Percentiles rank a stretch among this genome's conserved stretches.
These are phyloP conservation scores for Lachnellula subtilissima DNA, from an alignment of 2,329 filamentous ascomycete species.

Conservation along the genomic window DNA sequence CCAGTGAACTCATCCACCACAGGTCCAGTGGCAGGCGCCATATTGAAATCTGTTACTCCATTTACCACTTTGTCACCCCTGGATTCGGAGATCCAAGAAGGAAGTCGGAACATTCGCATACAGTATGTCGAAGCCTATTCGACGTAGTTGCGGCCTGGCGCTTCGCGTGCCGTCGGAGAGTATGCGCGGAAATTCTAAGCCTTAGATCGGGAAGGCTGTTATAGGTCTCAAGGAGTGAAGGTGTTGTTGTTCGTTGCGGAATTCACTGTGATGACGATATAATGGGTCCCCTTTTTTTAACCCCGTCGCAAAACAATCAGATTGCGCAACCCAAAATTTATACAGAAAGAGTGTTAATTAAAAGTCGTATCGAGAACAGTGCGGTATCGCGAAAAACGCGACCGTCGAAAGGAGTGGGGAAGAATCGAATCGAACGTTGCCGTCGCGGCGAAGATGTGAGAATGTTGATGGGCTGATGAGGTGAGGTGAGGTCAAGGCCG, in stretches of 20 bases:
- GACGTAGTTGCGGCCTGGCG: constrained; percentile 10
- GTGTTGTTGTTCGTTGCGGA: constrained; percentile 9
- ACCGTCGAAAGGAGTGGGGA: constrained; percentile 12
- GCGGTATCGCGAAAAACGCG: neutral
- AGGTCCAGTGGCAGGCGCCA: constrained; percentile 25
- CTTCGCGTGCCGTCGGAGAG: constrained; percentile 1
- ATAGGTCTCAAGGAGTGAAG: constrained; percentile 2
- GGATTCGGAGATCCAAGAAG: constrained; percentile 50
- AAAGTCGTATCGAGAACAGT: constrained; percentile 15
- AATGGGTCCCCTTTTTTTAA: constrained; percentile 4
- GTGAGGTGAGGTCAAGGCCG: neutral
- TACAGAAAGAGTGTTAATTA: constrained; percentile 23
- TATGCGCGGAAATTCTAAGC: constrained; percentile 5
- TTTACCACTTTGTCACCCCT: constrained; percentile 49
- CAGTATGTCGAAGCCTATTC: constrained; percentile 7
- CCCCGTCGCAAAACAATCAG: constrained; percentile 1
- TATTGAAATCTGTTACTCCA: constrained; percentile 39
- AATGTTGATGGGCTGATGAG: constrained; percentile 9
- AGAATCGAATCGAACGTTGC: constrained; percentile 23
- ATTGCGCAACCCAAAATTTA: constrained; percentile 7
- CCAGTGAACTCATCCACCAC: constrained; percentile 18
- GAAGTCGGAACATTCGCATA: constrained; percentile 57
- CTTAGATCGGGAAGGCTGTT: constrained; percentile 2
- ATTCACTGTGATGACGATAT: constrained; percentile 1
- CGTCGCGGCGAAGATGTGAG: constrained; percentile 16